These are phyloP conservation scores for Bacidia gigantensis DNA, from an alignment of 495 filamentous ascomycete species.

Conservation along the genomic window DNA sequence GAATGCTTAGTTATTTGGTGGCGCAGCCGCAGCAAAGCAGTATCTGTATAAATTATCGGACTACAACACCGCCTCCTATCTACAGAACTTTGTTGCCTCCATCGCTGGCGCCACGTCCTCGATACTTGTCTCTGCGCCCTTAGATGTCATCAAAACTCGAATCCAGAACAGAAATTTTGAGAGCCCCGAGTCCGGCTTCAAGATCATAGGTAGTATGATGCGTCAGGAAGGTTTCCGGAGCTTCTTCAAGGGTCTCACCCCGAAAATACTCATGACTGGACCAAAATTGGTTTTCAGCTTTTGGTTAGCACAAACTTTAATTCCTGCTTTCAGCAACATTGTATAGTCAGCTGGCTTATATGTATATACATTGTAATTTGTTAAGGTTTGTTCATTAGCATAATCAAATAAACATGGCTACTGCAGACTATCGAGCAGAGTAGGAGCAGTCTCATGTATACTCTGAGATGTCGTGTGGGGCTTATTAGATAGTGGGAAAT, in stretches of 20 bases:
- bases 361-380: no score
- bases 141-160: constrained; percentile 98
- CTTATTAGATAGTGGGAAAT: no score
- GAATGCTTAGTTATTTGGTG: constrained; percentile 86
- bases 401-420: no score
- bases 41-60: constrained; percentile 75
- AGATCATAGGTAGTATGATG: constrained; percentile 79
- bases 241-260: constrained; percentile 96
- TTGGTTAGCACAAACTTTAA: constrained; percentile 94
- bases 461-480: no score
- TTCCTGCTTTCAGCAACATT: constrained; percentile 53
- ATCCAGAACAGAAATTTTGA: constrained; percentile 99
- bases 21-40: constrained; percentile 95
- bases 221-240: constrained; percentile 68
- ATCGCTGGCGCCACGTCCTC: constrained; percentile 88
- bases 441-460: no score
- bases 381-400: no score
- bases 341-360: no score
- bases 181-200: constrained; percentile 85
- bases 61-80: constrained; percentile 91
- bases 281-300: constrained; percentile 99
- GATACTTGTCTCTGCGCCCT: constrained; percentile 80
- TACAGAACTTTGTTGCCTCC: constrained; percentile 94
- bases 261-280: constrained; percentile 96
- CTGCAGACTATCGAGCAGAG: no score